Conservation (phyloP, 768 basidiomycete genomes). For the Solioccasus polychromus region DNA sequence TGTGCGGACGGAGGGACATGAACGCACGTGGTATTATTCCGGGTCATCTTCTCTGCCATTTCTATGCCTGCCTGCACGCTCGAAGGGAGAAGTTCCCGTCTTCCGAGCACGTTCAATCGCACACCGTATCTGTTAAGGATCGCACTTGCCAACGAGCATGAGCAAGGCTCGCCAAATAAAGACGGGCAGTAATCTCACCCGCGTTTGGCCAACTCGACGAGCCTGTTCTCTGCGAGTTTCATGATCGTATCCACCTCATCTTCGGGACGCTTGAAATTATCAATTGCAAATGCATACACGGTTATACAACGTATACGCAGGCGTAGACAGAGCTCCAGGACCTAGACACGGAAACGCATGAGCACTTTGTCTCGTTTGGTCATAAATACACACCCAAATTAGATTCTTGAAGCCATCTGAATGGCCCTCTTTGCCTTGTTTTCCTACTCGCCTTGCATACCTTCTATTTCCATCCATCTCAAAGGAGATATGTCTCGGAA, state of each 20-base stretch:
- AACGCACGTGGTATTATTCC: conserved; percentile 61
- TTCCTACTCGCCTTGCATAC: conserved; percentile 70
- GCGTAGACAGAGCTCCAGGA: conserved; percentile 79
- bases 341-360: conserved; percentile 40
- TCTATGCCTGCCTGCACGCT: conserved; percentile 64
- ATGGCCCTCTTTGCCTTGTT: conserved; percentile 76
- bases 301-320: conserved; percentile 83
- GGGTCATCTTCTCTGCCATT: conserved; percentile 76
- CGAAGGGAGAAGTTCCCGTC: conserved; percentile 70
- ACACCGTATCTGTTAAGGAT: conserved; percentile 81
- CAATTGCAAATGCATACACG: conserved; percentile 97
- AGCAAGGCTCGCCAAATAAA: not conserved
- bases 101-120: conserved; percentile 79
- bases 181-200: conserved; percentile 53
- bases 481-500: conserved; percentile 89
- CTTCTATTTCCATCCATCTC: conserved; percentile 98
- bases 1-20: not conserved
- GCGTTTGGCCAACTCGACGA: conserved; percentile 73
- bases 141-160: conserved; percentile 47
- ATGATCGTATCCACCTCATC: conserved; percentile 89
- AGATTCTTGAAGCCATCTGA: conserved; percentile 79
- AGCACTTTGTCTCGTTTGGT: not conserved
- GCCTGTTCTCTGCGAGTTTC: conserved; percentile 73
- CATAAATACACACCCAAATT: conserved; percentile 60
- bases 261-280: conserved; percentile 87